These are phyloP conservation scores for Colletotrichum spaethianum DNA, from an alignment of 2,329 filamentous ascomycete genomes.

Conservation along the genomic window DNA sequence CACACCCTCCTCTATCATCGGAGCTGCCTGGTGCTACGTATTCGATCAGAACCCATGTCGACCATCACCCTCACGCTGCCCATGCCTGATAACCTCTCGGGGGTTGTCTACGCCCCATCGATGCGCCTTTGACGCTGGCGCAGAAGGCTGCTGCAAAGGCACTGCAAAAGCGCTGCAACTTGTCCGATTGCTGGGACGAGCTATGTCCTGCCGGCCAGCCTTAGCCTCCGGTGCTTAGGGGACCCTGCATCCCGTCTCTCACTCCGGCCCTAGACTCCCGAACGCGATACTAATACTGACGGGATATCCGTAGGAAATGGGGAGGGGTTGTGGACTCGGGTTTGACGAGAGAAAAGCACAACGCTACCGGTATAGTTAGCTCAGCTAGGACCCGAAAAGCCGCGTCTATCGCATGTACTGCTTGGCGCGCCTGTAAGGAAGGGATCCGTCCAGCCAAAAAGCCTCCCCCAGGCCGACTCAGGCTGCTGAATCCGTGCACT, in stretches of 20 bases:
- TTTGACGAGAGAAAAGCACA: background rate
- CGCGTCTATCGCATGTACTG: slow-evolving; percentile 29
- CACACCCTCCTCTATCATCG: slow-evolving; percentile 1
- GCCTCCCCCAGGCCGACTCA: slow-evolving; percentile 44
- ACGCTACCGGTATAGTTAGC: background rate
- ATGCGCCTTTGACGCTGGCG: background rate
- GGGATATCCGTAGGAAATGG: background rate
- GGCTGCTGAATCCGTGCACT: slow-evolving; percentile 13
- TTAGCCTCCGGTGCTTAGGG: background rate
- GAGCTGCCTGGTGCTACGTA: background rate
- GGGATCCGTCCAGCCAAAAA: slow-evolving; percentile 36
- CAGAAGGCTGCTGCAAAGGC: no score
- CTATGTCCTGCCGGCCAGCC: background rate
- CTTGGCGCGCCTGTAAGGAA: slow-evolving; percentile 5
- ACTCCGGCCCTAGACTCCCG: background rate
- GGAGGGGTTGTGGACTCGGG: background rate
- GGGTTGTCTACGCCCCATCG: background rate
- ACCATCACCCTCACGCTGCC: slow-evolving; percentile 1
- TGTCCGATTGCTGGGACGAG: background rate
- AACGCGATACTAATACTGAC: background rate
- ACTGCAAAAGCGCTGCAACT: background rate
- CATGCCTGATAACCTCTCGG: background rate
- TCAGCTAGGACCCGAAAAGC: background rate
- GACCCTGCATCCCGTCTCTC: background rate
- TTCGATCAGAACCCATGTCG: slow-evolving; percentile 2